Evolutionary conservation across 1,139 yeast genomes (phyloP), one percentile per base, ranked within the genome.

Genomic region (Barnettozyma hawaiiensis): DNA sequence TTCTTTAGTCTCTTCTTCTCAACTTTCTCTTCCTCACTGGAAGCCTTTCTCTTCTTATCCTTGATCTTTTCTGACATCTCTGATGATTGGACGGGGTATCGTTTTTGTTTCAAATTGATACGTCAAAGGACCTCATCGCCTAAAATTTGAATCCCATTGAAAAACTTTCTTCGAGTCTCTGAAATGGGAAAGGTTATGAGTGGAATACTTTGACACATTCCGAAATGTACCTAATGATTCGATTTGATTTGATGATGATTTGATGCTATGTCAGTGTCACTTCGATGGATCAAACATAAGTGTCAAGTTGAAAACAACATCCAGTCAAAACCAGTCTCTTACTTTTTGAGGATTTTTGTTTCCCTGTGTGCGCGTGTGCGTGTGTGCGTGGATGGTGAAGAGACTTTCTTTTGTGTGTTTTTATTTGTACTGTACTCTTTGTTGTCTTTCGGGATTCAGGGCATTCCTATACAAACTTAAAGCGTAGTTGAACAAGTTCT

Each of bases 31-130:
- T 55, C 68, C 7, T 48, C 57, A 31, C 48, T 60, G 14, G 57
- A 64, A 16, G 60, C 63, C 61, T 69, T 72, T 64, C 76, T 70
- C 63, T 72, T 74, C 51, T 66, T 70, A 39, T 70, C 73, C 49
- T 62, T 63, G 43, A 58, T 45, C 41, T 61, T 62, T 29, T 57
- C 61, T 34, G 44, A 14, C 50, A 47, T 49, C n/a, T 29, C 12
- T 26, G 6, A n/a, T n/a, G 29, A n/a, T n/a, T n/a, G n/a, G n/a
- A n/a, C n/a, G n/a, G n/a, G n/a, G n/a, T n/a, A n/a, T n/a, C n/a
- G n/a, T n/a, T n/a, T 26, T 9, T 6, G 29, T 12, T n/a, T n/a
- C 16, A 14, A 22, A 21, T 11, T 22, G 23, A 19, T 15, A 26
- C 16, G 12, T 28, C 29, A 26, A 16, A 16, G 20, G 21, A 45